Percentiles rank a stretch among this genome's conserved stretches.
phyloP scores from a whole-genome alignment of 2,329 filamentous ascomycete species.

The Septoria linicola region DNA sequence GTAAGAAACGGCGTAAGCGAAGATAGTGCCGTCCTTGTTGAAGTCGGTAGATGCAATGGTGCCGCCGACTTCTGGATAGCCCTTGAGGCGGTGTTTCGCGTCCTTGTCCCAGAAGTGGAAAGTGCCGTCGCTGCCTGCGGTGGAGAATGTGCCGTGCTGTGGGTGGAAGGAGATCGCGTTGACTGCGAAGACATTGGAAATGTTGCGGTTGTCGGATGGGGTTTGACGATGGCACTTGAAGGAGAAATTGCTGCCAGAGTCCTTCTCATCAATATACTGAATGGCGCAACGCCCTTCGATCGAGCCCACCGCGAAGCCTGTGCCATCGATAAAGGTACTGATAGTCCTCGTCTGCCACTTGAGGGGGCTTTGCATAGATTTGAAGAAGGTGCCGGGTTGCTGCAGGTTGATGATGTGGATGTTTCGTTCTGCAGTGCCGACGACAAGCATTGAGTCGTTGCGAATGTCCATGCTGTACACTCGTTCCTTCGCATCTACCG shows the following conservation, averaged over 20 bases:
- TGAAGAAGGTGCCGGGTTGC: slow-evolving; percentile 88
- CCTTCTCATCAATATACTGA: slow-evolving; percentile 97
- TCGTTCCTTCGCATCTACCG: slow-evolving; percentile 68
- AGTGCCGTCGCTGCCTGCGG: slow-evolving; percentile 89
- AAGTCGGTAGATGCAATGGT: slow-evolving; percentile 91
- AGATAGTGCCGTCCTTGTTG: slow-evolving; percentile 71
- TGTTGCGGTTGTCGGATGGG: slow-evolving; percentile 60
- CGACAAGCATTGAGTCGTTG: slow-evolving; percentile 70
- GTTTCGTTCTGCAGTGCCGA: slow-evolving; percentile 91
- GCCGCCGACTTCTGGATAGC: slow-evolving; percentile 64
- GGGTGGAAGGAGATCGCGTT: slow-evolving; percentile 99
- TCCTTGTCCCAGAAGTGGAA: slow-evolving; percentile 91
- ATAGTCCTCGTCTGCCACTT: slow-evolving; percentile 98
- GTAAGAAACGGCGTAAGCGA: slow-evolving; percentile 75
- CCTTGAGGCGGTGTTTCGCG: slow-evolving; percentile 57
- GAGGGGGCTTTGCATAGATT: slow-evolving; percentile 89
- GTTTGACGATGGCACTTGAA: slow-evolving; percentile 97
- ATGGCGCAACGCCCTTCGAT: slow-evolving; percentile 98
- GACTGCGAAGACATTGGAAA: slow-evolving; percentile 88
- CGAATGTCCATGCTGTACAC: slow-evolving; percentile 92
- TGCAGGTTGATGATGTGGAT: slow-evolving; percentile 93
- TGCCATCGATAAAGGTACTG: slow-evolving; percentile 88
- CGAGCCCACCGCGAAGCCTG: slow-evolving; percentile 90
- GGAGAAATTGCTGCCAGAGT: slow-evolving; percentile 81
- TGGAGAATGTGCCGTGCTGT: slow-evolving; percentile 95